Percentiles rank a stretch among this genome's conserved stretches.
Conservation (phyloP, 495 filamentous ascomycete genomes). For the Opeltia flavorubescens region DNA sequence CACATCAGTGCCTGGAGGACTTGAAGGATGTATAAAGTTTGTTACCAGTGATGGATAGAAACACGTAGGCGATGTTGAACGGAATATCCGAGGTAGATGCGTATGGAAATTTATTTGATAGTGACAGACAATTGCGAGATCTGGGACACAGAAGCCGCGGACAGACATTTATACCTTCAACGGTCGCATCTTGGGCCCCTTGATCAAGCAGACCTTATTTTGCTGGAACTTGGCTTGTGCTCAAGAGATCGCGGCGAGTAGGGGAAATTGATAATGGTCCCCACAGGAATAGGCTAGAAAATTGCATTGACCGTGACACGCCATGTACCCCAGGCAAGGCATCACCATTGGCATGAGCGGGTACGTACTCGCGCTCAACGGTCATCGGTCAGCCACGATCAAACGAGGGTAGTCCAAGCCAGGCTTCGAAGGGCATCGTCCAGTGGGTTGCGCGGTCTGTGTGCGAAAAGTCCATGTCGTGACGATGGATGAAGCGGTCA, state of each 20-base stretch:
- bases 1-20: too few species aligned
- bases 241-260: not conserved
- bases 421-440: conserved; percentile 6
- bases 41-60: not conserved
- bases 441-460: conserved; percentile 13
- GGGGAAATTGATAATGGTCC: not conserved
- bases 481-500: conserved; percentile 14
- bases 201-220: not conserved
- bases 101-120: not conserved
- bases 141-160: not conserved
- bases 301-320: conserved; percentile 1
- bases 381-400: conserved; percentile 9
- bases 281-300: not conserved
- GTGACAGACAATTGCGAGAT: not conserved
- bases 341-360: conserved; percentile 4
- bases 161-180: not conserved
- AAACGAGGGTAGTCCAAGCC: conserved; percentile 9
- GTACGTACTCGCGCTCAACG: conserved; percentile 15
- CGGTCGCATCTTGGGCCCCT: not conserved
- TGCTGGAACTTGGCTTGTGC: conserved; percentile 1
- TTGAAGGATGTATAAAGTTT: too few species aligned
- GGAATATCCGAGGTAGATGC: not conserved
- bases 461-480: conserved; percentile 1
- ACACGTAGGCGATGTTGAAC: not conserved
- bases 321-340: conserved; percentile 5